Conservation (phyloP, 805 yeast species). For the Teunomyces barrocoloradensis region DNA sequence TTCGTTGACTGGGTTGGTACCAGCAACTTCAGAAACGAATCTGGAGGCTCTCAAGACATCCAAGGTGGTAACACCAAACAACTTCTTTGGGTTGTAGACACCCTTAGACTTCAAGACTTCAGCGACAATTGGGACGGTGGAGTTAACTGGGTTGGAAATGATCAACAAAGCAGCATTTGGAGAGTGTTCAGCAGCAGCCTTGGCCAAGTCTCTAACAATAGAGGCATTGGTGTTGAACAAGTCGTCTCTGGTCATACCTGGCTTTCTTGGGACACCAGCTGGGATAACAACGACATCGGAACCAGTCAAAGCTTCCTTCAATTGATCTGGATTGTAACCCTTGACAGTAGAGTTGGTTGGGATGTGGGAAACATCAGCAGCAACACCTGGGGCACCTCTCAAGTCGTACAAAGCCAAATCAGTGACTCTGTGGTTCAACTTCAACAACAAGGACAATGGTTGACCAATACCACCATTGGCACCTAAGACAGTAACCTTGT, state of each 20-base stretch:
- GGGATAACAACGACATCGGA: constrained; percentile 90
- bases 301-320: constrained; percentile 67
- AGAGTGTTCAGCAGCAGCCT: constrained; percentile 74
- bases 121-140: constrained; percentile 94
- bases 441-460: constrained; percentile 79
- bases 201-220: constrained; percentile 89
- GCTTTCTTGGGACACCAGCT: constrained; percentile 98
- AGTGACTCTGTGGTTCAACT: constrained; percentile 85
- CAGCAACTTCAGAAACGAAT: constrained; percentile 66
- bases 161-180: constrained; percentile 82
- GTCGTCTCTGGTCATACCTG: constrained; percentile 99
- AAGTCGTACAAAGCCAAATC: constrained; percentile 84
- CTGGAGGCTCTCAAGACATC: constrained; percentile 88
- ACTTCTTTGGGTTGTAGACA: constrained; percentile 85
- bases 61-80: constrained; percentile 95
- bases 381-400: constrained; percentile 94
- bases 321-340: constrained; percentile 83
- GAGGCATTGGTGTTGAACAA: constrained; percentile 94
- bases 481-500: constrained; percentile 74
- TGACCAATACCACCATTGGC: constrained; percentile 94
- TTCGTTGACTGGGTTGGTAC: constrained; percentile 76
- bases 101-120: constrained; percentile 85
- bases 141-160: constrained; percentile 95
- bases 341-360: constrained; percentile 87
- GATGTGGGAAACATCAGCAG: constrained; percentile 91